These are phyloP conservation scores for Amanita brunnescens DNA, from an alignment of 768 basidiomycete species.

Conservation along the genomic window DNA sequence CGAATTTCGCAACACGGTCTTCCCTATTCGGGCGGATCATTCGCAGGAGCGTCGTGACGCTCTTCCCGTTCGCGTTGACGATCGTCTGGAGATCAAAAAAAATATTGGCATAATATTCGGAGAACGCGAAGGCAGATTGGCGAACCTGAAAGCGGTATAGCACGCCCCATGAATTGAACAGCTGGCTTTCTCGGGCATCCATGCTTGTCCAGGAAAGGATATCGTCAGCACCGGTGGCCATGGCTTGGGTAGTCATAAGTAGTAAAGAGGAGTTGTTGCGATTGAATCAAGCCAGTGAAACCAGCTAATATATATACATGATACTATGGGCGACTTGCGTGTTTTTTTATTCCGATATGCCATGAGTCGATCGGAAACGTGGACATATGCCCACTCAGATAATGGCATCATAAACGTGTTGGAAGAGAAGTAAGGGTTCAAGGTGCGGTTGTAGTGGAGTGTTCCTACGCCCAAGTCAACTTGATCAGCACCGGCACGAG, in stretches of 20 bases:
- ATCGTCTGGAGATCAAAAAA: constrained; percentile 49
- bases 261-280: constrained; percentile 14
- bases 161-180: constrained; percentile 77
- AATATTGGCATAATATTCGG: constrained; percentile 11
- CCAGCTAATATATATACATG: constrained; percentile 15
- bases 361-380: constrained; percentile 66
- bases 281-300: constrained; percentile 12
- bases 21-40: constrained; percentile 79
- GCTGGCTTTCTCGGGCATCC: constrained; percentile 74
- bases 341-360: constrained; percentile 27
- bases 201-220: constrained; percentile 83
- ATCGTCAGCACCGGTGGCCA: constrained; percentile 37
- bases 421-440: constrained; percentile 55
- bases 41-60: constrained; percentile 71
- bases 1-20: constrained; percentile 81
- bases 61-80: constrained; percentile 52
- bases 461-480: constrained; percentile 39
- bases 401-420: constrained; percentile 70
- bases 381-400: constrained; percentile 57
- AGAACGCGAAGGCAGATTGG: constrained; percentile 12
- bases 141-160: constrained; percentile 74
- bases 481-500: background rate
- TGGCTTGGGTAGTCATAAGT: constrained; percentile 19
- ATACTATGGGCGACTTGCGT: constrained; percentile 36
- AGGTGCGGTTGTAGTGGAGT: constrained; percentile 62